phyloP scores from a whole-genome alignment of 2,329 filamentous ascomycete species.

The Metarhizium humberi region DNA sequence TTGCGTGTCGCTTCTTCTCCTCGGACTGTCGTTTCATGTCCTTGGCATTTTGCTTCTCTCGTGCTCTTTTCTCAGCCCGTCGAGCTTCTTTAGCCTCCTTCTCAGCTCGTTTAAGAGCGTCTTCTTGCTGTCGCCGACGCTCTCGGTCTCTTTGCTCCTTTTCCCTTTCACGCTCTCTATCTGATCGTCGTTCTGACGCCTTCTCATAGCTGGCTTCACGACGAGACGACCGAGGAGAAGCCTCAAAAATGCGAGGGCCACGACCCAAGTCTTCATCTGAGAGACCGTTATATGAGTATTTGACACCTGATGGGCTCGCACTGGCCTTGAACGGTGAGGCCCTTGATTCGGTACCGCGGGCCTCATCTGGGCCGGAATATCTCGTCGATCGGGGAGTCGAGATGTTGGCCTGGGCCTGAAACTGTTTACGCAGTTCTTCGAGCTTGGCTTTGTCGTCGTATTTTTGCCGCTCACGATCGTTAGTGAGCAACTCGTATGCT shows the following conservation, averaged over 20 bases:
- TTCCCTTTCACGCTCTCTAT: slow-evolving; percentile 26
- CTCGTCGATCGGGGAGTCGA: slow-evolving; percentile 33
- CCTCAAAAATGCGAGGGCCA: slow-evolving; percentile 33
- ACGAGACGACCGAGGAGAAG: slow-evolving; percentile 26
- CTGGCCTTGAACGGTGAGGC: slow-evolving; percentile 29
- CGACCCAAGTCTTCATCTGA: slow-evolving; percentile 37
- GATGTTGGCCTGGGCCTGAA: slow-evolving; percentile 32
- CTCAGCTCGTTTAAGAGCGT: slow-evolving; percentile 18
- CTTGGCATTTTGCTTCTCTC: slow-evolving; percentile 27
- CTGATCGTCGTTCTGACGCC: slow-evolving; percentile 32
- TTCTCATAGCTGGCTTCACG: slow-evolving; percentile 41
- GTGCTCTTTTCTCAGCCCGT: slow-evolving; percentile 23
- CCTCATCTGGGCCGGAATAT: slow-evolving; percentile 16
- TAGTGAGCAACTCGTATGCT: slow-evolving; percentile 82
- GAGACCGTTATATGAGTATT: slow-evolving; percentile 29
- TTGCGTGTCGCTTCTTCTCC: slow-evolving; percentile 26
- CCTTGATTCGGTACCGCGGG: slow-evolving; percentile 13
- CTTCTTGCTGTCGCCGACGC: slow-evolving; percentile 13
- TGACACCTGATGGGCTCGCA: slow-evolving; percentile 22
- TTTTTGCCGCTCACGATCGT: slow-evolving; percentile 60
- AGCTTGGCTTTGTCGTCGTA: slow-evolving; percentile 72
- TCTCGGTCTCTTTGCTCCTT: slow-evolving; percentile 15
- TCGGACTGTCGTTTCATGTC: slow-evolving; percentile 27
- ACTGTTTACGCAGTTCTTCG: slow-evolving; percentile 52
- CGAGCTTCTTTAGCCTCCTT: slow-evolving; percentile 24